A percentile compares a stretch with the other conserved stretches of the same genome.
phyloP scores from a whole-genome alignment of 1,284 basidiomycete species.

The Pseudozyma sp. region DNA sequence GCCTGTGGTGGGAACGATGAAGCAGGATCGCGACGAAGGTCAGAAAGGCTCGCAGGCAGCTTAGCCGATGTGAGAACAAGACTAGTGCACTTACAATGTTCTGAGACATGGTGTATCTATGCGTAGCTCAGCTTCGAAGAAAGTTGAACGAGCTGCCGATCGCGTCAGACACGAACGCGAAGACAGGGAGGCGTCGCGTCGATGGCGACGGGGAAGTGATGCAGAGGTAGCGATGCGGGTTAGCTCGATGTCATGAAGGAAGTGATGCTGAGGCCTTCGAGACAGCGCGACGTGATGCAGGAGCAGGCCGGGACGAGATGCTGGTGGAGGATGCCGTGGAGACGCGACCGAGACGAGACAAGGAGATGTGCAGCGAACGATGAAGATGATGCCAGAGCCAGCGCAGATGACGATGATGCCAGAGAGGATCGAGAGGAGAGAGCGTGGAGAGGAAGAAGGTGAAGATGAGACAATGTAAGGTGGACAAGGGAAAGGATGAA shows the following conservation, averaged over 20 bases:
- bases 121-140: slow-evolving; percentile 3
- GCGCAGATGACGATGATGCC: slow-evolving; percentile 2
- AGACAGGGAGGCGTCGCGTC: slow-evolving; percentile 15
- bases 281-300: slow-evolving; percentile 17
- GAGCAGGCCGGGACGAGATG: neutral
- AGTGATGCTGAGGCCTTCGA: slow-evolving; percentile 6
- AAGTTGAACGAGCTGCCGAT: slow-evolving; percentile 13
- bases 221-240: slow-evolving; percentile 17
- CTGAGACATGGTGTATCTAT: slow-evolving; percentile 29
- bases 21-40: slow-evolving; percentile 3
- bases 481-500: neutral
- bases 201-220: slow-evolving; percentile 15
- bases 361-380: slow-evolving; percentile 8
- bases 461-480: slow-evolving; percentile 1
- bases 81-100: slow-evolving; percentile 29
- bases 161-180: slow-evolving; percentile 30
- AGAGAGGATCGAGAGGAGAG: neutral
- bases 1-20: slow-evolving; percentile 20
- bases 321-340: neutral
- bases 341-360: slow-evolving; percentile 18
- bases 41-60: slow-evolving; percentile 1
- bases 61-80: neutral
- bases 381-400: slow-evolving; percentile 1
- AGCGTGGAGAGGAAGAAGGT: neutral
- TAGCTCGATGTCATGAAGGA: slow-evolving; percentile 27